Conservation (phyloP, 2,329 filamentous ascomycete species). For the Helicocarpus griseus region DNA sequence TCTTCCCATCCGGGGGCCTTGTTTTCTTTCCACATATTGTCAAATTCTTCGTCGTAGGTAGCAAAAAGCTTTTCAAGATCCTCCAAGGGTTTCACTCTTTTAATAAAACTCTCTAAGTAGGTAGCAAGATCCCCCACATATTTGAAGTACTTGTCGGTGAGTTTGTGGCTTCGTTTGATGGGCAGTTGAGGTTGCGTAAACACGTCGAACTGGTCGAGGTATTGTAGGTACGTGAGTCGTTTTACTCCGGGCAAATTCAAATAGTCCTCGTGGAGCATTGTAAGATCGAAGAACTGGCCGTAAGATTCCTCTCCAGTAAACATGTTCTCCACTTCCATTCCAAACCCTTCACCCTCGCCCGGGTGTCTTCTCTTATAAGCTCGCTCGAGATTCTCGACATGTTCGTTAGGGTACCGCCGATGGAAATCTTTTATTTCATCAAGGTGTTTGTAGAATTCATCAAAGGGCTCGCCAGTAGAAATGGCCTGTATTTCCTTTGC, state of each 20-base stretch:
- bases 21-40: conserved; percentile 69
- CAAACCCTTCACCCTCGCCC: conserved; percentile 53
- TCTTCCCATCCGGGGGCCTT: conserved; percentile 69
- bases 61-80: conserved; percentile 69
- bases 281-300: conserved; percentile 86
- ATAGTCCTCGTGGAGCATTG: conserved; percentile 72
- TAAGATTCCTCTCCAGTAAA: conserved; percentile 95
- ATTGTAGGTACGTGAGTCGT: conserved; percentile 81
- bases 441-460: conserved; percentile 82
- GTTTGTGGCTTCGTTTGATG: conserved; percentile 70
- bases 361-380: conserved; percentile 68
- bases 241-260: conserved; percentile 83
- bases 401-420: conserved; percentile 83
- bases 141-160: conserved; percentile 84
- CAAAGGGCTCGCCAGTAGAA: conserved; percentile 75
- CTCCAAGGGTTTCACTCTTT: conserved; percentile 73
- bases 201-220: conserved; percentile 80
- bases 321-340: conserved; percentile 71
- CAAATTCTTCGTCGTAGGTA: conserved; percentile 74
- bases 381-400: conserved; percentile 86
- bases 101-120: conserved; percentile 84
- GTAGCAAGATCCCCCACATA: conserved; percentile 72
- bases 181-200: conserved; percentile 66
- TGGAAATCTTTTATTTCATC: conserved; percentile 78
- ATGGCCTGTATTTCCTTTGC: conserved; percentile 76